Conservation (phyloP, 352 stramenopile species). For the Phytophthora sansomeana region DNA sequence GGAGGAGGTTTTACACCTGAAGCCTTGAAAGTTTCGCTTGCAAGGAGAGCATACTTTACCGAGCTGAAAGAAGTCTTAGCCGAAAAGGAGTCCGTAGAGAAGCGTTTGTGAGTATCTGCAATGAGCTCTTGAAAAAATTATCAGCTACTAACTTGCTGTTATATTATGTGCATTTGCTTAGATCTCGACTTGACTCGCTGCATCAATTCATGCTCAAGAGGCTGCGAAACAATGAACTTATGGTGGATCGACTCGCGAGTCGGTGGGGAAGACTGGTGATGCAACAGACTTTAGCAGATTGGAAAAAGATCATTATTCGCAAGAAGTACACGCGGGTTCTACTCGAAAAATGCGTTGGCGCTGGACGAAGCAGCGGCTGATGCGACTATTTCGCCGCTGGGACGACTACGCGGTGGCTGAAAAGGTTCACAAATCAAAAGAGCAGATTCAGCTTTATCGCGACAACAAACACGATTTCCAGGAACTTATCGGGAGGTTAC, state of each 20-base stretch:
- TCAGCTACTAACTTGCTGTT: background rate
- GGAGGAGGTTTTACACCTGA: conserved; percentile 18
- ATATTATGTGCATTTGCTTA: conserved; percentile 3
- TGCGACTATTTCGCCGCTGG: conserved; percentile 58
- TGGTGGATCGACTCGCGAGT: conserved; percentile 64
- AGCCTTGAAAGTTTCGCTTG: conserved; percentile 36
- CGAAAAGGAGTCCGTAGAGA: conserved; percentile 48
- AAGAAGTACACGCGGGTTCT: conserved; percentile 80
- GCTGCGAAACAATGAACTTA: conserved; percentile 67
- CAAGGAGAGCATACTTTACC: conserved; percentile 58
- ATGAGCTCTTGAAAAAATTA: background rate
- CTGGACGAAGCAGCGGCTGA: conserved; percentile 59
- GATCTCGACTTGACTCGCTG: conserved; percentile 48
- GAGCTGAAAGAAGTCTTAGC: conserved; percentile 55
- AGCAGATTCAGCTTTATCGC: conserved; percentile 56
- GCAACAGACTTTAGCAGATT: conserved; percentile 68
- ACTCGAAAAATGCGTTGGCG: conserved; percentile 61
- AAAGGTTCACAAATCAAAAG: conserved; percentile 41
- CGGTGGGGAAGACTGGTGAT: conserved; percentile 61
- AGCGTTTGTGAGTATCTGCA: conserved; percentile 38
- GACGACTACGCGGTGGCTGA: conserved; percentile 43
- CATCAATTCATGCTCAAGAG: conserved; percentile 64
- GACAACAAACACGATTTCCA: conserved; percentile 62
- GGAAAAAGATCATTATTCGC: conserved; percentile 75
- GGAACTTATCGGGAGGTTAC: conserved; percentile 56